Base-by-base conservation (phyloP, 179 eudicot species). In the Patellifolia procumbens region DNA sequence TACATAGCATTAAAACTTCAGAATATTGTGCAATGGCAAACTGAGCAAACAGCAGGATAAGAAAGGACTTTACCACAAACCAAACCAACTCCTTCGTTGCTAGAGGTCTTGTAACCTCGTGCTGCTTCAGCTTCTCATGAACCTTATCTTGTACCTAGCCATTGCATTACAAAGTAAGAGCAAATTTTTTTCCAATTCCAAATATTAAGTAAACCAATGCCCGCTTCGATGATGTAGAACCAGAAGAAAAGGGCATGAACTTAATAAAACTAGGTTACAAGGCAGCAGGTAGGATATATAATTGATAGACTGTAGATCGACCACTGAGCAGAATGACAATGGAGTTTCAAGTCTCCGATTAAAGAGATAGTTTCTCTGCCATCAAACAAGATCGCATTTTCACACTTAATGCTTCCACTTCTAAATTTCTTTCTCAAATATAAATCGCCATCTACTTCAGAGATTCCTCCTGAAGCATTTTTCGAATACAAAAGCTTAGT, bases 61-160 rank as follows among this genome's bases (percentile, higher is more conserved):
- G 45, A 55, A 11, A 59, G 76, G 39, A 35, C 83, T 88, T 73
- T 85, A 93, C 98, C 83, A 89, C 77, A 88, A 93, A 93, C 97
- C 97, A 93, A 61, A 90, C 89, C 55, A 93, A 85, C 87, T 93
- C 98, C 76, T 91, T 90, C 22, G 98, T 93, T 28, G 95, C 98
- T 62, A 93, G 76, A 77, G 88, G 64, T 71, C 76, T 82, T 63
- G 91, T 89, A 52, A 93, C 80, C 32, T 91, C 95, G 68, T 91
- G 93, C 67, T 83, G 84, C 81, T 88, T 81, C 84, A 93, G 84
- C 75, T 77, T 85, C 72, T 88, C 93, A 70, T 89, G 87, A 51
- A 93, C 89, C 48, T 68, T 75, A 73, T 62, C 88, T 91, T 93
- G 92, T 71, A 91, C 88, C 98, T 91, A 76, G 61, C 76, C 51